Conservation (phyloP, 371 early-diverging fungal genomes). For the Mucor irregularis region DNA sequence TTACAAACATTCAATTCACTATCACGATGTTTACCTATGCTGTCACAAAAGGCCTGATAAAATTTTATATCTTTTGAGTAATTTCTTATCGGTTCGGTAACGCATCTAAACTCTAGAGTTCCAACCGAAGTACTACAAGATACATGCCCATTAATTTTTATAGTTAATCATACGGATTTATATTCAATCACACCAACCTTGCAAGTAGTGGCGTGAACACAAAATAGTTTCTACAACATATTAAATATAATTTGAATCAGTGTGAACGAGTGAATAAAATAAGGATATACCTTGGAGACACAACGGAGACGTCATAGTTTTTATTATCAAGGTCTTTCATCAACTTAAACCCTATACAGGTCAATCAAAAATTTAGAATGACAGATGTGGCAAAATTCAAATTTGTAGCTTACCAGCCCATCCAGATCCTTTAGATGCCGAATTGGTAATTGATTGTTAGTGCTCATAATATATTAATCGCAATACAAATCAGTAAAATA, state of each 20-base stretch:
- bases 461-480: no score
- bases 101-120: conserved; percentile 81
- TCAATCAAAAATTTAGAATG: not conserved
- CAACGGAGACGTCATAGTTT: conserved; percentile 67
- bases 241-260: no score
- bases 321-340: conserved; percentile 60
- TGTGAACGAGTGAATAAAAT: no score
- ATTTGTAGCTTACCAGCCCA: conserved; percentile 52
- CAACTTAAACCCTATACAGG: conserved; percentile 56
- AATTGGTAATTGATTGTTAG: no score
- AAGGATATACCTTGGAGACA: conserved; percentile 72
- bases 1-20: not conserved
- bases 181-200: conserved; percentile 15
- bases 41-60: conserved; percentile 69
- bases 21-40: conserved; percentile 31
- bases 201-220: conserved; percentile 84
- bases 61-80: conserved; percentile 60
- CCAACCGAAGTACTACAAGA: conserved; percentile 69
- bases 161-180: not conserved
- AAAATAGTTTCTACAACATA: conserved; percentile 67
- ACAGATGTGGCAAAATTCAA: not conserved
- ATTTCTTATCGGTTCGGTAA: conserved; percentile 71
- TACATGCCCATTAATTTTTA: not conserved
- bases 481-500: not conserved
- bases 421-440: conserved; percentile 55